phyloP scores from a whole-genome alignment of 2,329 filamentous ascomycete genomes.

The Colletotrichum cordylinicola region DNA sequence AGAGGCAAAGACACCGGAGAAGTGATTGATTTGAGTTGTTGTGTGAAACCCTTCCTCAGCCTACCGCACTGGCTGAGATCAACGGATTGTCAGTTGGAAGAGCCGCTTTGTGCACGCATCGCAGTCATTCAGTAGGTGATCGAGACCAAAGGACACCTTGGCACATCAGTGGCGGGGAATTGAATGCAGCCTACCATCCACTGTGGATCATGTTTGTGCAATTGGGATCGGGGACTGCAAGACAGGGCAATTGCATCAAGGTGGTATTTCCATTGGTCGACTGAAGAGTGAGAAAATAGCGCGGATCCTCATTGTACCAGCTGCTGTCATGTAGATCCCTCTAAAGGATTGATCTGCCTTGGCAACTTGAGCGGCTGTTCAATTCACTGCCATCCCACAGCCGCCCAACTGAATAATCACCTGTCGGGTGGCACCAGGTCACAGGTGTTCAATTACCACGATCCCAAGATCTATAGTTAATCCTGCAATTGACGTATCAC shows the following conservation, averaged over 20 bases:
- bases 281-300: not conserved
- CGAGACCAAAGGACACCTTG: not conserved
- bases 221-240: not conserved
- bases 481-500: not conserved
- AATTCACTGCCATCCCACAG: not conserved
- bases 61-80: not conserved
- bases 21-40: not conserved
- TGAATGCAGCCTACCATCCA: not conserved
- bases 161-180: not conserved
- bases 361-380: not conserved
- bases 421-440: not conserved
- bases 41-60: not conserved
- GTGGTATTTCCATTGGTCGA: not conserved
- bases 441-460: rapidly evolving
- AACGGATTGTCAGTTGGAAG: not conserved
- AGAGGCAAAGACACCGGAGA: not conserved
- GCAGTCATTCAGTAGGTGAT: not conserved
- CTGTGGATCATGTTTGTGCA: not conserved
- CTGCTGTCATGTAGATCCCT: not conserved
- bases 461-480: rapidly evolving
- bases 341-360: not conserved
- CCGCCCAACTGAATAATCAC: not conserved
- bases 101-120: not conserved
- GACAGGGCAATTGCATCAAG: not conserved
- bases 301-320: not conserved